Evolutionary conservation across 257 asterid genomes (phyloP).

Genomic region (Solanum infundibuliforme): DNA sequence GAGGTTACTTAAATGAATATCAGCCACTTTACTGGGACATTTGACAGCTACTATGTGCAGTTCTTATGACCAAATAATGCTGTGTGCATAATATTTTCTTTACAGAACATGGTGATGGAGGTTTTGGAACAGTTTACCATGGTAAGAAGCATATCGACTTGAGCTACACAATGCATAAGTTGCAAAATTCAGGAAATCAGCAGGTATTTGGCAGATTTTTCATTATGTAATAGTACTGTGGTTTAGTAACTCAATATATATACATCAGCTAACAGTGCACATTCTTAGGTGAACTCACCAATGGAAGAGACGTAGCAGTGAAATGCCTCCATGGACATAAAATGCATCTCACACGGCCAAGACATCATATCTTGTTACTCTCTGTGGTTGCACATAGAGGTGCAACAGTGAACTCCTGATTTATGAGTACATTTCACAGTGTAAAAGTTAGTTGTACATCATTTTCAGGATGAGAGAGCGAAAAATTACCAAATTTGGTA

Average conservation of each 20-base stretch:
- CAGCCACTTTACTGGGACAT: background rate
- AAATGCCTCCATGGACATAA: background rate
- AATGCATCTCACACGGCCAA: background rate
- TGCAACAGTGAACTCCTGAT: background rate
- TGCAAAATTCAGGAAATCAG: background rate
- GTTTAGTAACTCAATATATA: background rate
- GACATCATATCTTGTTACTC: background rate
- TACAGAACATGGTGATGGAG: background rate
- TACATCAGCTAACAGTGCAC: background rate
- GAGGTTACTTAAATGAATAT: background rate
- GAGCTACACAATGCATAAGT: background rate
- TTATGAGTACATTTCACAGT: background rate
- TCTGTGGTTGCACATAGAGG: background rate
- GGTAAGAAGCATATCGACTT: background rate
- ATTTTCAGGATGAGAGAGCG: background rate
- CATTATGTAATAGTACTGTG: background rate
- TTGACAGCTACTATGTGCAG: background rate
- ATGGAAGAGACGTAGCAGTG: background rate
- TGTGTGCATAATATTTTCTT: background rate
- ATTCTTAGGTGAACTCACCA: background rate
- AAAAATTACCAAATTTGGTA: background rate
- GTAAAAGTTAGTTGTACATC: background rate
- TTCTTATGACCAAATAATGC: background rate
- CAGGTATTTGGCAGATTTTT: background rate
- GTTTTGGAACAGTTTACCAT: background rate